Evolutionary conservation across 495 filamentous ascomycete genomes (phyloP).

Genomic region (Aspergillus campestris): DNA sequence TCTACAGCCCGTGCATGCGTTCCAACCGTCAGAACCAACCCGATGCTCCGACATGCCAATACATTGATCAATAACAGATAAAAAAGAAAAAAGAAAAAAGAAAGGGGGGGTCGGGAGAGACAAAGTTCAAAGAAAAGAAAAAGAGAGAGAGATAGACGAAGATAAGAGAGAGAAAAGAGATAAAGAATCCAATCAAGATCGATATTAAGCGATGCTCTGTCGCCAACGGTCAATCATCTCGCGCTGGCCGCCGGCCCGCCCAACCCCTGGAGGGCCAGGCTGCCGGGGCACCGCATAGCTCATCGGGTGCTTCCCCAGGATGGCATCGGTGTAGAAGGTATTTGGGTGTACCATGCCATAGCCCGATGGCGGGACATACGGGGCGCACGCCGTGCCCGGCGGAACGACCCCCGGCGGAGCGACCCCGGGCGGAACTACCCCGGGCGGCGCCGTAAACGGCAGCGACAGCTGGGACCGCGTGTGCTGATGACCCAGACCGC

Average conservation of each 20-base stretch:
- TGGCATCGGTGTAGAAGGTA: constrained; percentile 23
- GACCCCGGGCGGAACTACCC: too few species aligned
- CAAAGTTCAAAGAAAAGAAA: constrained; percentile 1
- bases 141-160: neutral
- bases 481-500: constrained; percentile 1
- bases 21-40: neutral
- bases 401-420: too few species aligned
- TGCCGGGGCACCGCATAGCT: constrained; percentile 24
- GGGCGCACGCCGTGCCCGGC: too few species aligned
- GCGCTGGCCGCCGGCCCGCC: constrained; percentile 43
- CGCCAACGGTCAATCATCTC: constrained; percentile 89
- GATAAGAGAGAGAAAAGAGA: neutral
- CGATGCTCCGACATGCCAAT: constrained; percentile 11
- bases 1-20: neutral
- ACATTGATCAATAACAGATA: constrained; percentile 6
- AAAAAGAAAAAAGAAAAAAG: constrained; percentile 6
- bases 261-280: too few species aligned
- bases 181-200: neutral
- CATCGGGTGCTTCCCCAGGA: constrained; percentile 27
- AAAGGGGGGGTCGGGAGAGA: too few species aligned
- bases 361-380: constrained; percentile 8
- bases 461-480: too few species aligned
- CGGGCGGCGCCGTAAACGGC: too few species aligned
- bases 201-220: constrained; percentile 54
- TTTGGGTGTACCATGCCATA: constrained; percentile 20